Conservation (phyloP, 768 basidiomycete genomes). For the Vishniacozyma victoriae region DNA sequence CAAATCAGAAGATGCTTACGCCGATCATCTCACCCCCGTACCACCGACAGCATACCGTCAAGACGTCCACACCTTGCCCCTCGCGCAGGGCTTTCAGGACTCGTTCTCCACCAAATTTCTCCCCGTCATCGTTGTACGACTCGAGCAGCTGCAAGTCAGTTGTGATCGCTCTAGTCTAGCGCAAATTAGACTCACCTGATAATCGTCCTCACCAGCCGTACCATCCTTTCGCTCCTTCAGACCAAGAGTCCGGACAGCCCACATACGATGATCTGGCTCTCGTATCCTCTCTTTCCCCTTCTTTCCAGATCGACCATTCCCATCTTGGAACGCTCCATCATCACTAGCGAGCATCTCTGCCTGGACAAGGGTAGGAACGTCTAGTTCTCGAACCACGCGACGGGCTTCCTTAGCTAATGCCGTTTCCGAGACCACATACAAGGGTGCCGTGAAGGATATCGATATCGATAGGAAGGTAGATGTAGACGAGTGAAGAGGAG, state of each 20-base stretch:
- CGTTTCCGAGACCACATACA: conserved; percentile 16
- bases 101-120: conserved; percentile 38
- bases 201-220: conserved; percentile 37
- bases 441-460: conserved; percentile 18
- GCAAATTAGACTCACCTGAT: conserved; percentile 24
- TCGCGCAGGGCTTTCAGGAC: conserved; percentile 29
- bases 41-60: conserved; percentile 38
- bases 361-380: conserved; percentile 19
- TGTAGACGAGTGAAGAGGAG: conserved; percentile 24
- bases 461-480: conserved; percentile 40
- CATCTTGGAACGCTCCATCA: conserved; percentile 36
- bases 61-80: conserved; percentile 27
- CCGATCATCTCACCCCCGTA: conserved; percentile 43
- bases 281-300: conserved; percentile 29
- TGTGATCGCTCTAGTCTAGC: neutral
- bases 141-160: conserved; percentile 22
- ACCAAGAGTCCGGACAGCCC: conserved; percentile 27
- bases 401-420: conserved; percentile 27
- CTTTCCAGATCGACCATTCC: conserved; percentile 15
- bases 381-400: conserved; percentile 29
- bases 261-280: conserved; percentile 45
- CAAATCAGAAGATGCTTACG: conserved; percentile 11
- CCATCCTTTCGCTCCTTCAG: conserved; percentile 38
- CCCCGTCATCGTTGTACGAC: conserved; percentile 33
- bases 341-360: conserved; percentile 10